Evolutionary conservation across 1,284 basidiomycete genomes (phyloP).

Genomic region (Golubevia pallescens): DNA sequence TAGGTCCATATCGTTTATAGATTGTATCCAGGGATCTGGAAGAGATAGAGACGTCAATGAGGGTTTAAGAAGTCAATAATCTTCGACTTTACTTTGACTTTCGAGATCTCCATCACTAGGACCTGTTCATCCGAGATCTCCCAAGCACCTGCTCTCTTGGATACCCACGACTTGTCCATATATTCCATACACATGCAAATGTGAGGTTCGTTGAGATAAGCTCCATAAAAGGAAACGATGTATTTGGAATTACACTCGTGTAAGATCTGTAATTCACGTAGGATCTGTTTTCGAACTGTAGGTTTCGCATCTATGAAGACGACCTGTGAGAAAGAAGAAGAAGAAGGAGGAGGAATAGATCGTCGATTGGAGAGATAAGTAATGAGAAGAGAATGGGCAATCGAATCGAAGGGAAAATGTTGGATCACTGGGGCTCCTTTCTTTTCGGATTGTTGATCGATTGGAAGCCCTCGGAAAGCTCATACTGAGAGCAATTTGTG

Average conservation of each 20-base stretch:
- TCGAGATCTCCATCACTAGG: too few species aligned
- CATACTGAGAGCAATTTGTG: too few species aligned
- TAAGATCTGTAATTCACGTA: conserved; percentile 97
- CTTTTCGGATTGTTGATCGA: too few species aligned
- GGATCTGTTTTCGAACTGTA: conserved; percentile 94
- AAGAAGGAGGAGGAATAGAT: conserved; percentile 3
- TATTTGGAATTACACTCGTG: conserved; percentile 91
- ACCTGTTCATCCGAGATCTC: too few species aligned
- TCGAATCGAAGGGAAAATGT: neutral
- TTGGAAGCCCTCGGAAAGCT: too few species aligned
- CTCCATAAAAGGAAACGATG: conserved; percentile 96
- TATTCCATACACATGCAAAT: conserved; percentile 99
- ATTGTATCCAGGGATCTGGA: conserved; percentile 83
- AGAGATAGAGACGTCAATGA: too few species aligned
- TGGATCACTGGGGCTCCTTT: too few species aligned
- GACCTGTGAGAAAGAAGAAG: conserved; percentile 70
- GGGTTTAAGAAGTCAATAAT: too few species aligned
- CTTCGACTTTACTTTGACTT: too few species aligned
- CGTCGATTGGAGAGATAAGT: conserved; percentile 2
- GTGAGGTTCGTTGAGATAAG: conserved; percentile 92
- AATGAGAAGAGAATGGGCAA: neutral
- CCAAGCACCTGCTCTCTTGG: too few species aligned
- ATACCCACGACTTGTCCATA: conserved; percentile 75
- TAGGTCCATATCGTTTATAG: conserved; percentile 88
- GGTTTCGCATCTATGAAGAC: conserved; percentile 98